Evolutionary conservation across 768 basidiomycete genomes (phyloP), one percentile per base, ranked within the genome.

Genomic region (Leucosporidium yakuticum): DNA sequence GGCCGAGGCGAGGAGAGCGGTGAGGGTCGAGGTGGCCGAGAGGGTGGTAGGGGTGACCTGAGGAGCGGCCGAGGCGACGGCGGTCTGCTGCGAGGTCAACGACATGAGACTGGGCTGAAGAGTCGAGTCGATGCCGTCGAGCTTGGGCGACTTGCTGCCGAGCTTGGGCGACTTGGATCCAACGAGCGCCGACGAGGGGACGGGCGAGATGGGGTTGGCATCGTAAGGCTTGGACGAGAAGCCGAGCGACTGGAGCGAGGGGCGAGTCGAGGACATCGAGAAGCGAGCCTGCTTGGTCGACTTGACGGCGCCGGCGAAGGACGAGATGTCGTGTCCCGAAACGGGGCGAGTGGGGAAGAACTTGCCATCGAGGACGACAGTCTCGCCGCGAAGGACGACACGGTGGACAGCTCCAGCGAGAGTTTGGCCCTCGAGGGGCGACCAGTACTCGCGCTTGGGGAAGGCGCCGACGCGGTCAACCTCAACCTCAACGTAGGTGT

Each of bases 401-500:
- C 96, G 84, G 79, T 98, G 92, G 44, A 98, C 84, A 36, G 85
- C 83, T 50, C 91, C 94, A 4, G 85, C 80, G 25, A 91, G 82
- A 0, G 80, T 78, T 21, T 77, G 64, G 29, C 84, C 83, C 21
- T 85, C 83, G 49, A 97, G 79, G 9, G 95, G 92, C 21, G 95
- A 95, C 95, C 95, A 99, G 67, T 73, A 67, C 15, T 69, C 49
- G 9, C 73, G 70, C 62, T 80, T 79, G 20, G 76, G 77, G 77
- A 90, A 90, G 53, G 81, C 80, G 25, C 83, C 82, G 65, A 82
- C 83, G 61, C 96, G 86, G 65, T 90, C 89, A 32, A 96, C 81
- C 70, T 94, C 90, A 55, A 99, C 90, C 77, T 99, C 96, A 48
- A 96, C 90, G 70, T 87, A 88, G 1, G 93, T 92, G 68, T 91